Conservation (phyloP, 192 early-diverging fungal genomes). For the Obelidium mucronatum region DNA sequence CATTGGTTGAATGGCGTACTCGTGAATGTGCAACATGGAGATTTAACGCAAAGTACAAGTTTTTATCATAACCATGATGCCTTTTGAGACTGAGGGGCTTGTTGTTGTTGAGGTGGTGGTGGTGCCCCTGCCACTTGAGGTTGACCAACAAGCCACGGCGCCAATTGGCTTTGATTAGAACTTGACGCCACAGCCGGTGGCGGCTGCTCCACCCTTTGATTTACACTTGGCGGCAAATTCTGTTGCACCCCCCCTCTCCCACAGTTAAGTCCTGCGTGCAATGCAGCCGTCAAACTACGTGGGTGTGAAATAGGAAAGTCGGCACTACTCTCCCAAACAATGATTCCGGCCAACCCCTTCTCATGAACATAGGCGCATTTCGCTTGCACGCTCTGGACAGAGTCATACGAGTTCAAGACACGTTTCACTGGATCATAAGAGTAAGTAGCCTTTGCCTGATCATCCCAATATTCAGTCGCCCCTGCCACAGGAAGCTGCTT, state of each 20-base stretch:
- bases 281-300: conserved; percentile 43
- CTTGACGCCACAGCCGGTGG: background rate
- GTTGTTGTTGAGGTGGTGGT: too few relatives aligned
- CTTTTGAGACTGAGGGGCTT: too few relatives aligned
- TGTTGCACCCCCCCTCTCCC: too few relatives aligned
- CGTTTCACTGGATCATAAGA: conserved; percentile 74
- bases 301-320: conserved; percentile 46
- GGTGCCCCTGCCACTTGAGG: too few relatives aligned
- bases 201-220: background rate
- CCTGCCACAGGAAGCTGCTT: conserved; percentile 74
- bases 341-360: conserved; percentile 53
- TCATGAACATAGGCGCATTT: conserved; percentile 56
- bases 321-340: conserved; percentile 62
- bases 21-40: too few relatives aligned
- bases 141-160: too few relatives aligned
- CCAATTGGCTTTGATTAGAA: too few relatives aligned
- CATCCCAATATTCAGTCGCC: conserved; percentile 79
- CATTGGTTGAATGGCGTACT: too few relatives aligned
- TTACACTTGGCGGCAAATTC: too few relatives aligned
- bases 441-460: conserved; percentile 76
- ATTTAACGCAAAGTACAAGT: too few relatives aligned
- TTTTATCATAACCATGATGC: too few relatives aligned
- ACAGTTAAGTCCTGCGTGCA: background rate
- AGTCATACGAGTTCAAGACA: conserved; percentile 88
- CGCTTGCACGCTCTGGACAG: conserved; percentile 40